Evolutionary conservation across 768 basidiomycete genomes (phyloP).

Genomic region (Tulasnella sp.): DNA sequence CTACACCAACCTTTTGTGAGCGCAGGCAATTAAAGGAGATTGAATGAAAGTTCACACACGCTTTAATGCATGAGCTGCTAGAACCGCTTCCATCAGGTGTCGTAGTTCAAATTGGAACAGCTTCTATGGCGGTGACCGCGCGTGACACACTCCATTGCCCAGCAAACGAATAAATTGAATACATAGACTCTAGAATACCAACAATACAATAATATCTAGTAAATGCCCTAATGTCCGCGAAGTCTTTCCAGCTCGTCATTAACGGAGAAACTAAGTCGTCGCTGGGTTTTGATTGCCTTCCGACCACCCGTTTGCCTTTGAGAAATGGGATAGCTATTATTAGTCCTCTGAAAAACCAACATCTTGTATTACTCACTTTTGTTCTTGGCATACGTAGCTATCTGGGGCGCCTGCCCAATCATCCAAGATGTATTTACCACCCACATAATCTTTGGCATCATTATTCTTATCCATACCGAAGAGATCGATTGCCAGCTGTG

Average conservation of each 20-base stretch:
- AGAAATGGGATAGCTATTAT: background rate
- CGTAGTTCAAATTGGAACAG: too few relatives aligned
- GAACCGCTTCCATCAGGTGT: too few relatives aligned
- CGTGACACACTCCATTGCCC: too few relatives aligned
- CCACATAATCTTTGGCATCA: conserved; percentile 28
- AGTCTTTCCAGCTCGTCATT: conserved; percentile 61
- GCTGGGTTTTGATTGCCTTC: conserved; percentile 77
- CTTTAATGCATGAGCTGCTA: too few relatives aligned
- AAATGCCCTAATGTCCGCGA: too few relatives aligned
- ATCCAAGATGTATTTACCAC: conserved; percentile 70
- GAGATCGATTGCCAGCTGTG: conserved; percentile 85
- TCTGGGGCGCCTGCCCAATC: conserved; percentile 97
- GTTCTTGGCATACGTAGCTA: conserved; percentile 96
- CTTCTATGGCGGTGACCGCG: too few relatives aligned
- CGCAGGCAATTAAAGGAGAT: too few relatives aligned
- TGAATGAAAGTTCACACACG: too few relatives aligned
- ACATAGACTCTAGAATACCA: too few relatives aligned
- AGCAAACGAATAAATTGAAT: too few relatives aligned
- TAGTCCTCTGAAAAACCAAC: background rate
- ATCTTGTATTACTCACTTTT: conserved; percentile 38
- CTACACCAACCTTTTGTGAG: too few relatives aligned
- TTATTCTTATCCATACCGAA: conserved; percentile 64
- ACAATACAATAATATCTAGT: too few relatives aligned
- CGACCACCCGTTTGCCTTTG: conserved; percentile 74
- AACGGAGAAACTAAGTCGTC: conserved; percentile 71